Conservation (phyloP, 108 stramenopile genomes). For the Skeletonema marinoi region DNA sequence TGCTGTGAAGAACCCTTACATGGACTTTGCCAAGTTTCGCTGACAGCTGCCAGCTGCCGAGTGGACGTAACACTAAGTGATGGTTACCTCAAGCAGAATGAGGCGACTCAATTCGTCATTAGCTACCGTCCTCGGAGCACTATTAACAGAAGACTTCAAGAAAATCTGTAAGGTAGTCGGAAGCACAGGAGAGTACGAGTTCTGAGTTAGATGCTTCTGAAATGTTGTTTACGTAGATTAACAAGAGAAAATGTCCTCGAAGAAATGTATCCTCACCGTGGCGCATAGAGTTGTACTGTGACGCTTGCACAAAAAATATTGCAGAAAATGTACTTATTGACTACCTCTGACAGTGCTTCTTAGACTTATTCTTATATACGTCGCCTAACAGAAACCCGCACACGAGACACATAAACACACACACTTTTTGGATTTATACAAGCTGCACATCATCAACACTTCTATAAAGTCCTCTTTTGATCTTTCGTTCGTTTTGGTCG, state of each 20-base stretch:
- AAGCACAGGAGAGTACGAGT: constrained; percentile 54
- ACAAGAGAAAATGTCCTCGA: neutral
- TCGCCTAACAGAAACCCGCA: too few relatives aligned
- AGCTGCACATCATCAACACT: neutral
- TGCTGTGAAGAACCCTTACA: constrained; percentile 77
- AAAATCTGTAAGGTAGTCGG: constrained; percentile 84
- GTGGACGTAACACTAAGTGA: constrained; percentile 72
- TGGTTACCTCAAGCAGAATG: constrained; percentile 60
- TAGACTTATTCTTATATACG: too few relatives aligned
- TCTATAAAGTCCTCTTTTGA: neutral
- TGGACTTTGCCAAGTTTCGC: constrained; percentile 88
- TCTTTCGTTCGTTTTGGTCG: neutral
- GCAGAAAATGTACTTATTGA: too few relatives aligned
- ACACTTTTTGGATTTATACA: neutral
- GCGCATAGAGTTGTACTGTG: too few relatives aligned
- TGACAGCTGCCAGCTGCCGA: constrained; percentile 53
- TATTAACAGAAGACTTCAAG: constrained; percentile 85
- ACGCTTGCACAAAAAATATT: too few relatives aligned
- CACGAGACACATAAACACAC: too few relatives aligned
- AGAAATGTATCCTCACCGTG: too few relatives aligned
- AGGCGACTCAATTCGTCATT: constrained; percentile 65
- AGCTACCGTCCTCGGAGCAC: constrained; percentile 66
- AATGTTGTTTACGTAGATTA: too few relatives aligned
- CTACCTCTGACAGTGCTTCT: too few relatives aligned
- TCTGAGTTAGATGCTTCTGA: neutral